Conservation (phyloP, 345 rosid species). For the Eucalyptus victrix region DNA sequence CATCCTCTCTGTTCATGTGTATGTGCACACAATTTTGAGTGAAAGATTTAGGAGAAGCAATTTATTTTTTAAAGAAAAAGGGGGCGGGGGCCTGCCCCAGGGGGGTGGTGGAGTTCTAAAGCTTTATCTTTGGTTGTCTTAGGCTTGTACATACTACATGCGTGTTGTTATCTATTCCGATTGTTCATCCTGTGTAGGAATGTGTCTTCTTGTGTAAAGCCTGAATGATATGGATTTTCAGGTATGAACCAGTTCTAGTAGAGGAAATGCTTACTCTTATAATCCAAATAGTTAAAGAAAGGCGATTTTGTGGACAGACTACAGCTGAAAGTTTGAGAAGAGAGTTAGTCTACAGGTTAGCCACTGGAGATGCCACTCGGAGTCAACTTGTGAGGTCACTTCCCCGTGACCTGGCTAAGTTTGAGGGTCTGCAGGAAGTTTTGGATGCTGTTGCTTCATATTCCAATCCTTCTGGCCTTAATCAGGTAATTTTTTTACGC, state of each 20-base stretch:
- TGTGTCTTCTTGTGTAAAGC: neutral
- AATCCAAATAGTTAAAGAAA: constrained; percentile 82
- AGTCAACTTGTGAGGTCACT: constrained; percentile 83
- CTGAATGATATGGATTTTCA: constrained; percentile 12
- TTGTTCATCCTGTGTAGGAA: neutral
- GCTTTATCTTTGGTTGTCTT: neutral
- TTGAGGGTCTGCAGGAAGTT: constrained; percentile 63
- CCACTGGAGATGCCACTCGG: constrained; percentile 86
- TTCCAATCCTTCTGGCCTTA: constrained; percentile 78
- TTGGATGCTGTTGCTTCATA: constrained; percentile 61
- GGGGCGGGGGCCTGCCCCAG: too few relatives aligned
- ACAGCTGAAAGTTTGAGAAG: constrained; percentile 75
- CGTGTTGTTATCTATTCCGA: neutral
- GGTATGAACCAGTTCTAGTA: constrained; percentile 78
- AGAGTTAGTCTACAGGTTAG: constrained; percentile 75
- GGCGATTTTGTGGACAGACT: constrained; percentile 74
- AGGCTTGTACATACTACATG: neutral
- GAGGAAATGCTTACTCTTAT: constrained; percentile 86
- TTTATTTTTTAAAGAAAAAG: neutral
- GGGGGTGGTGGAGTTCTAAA: neutral
- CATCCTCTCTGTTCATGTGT: neutral
- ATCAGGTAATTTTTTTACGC: constrained; percentile 52
- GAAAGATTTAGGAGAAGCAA: neutral
- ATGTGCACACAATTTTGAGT: neutral
- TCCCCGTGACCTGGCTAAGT: constrained; percentile 79